Evolutionary conservation across 1,284 basidiomycete genomes (phyloP).

Genomic region (Cutaneotrichosporon sp.): DNA sequence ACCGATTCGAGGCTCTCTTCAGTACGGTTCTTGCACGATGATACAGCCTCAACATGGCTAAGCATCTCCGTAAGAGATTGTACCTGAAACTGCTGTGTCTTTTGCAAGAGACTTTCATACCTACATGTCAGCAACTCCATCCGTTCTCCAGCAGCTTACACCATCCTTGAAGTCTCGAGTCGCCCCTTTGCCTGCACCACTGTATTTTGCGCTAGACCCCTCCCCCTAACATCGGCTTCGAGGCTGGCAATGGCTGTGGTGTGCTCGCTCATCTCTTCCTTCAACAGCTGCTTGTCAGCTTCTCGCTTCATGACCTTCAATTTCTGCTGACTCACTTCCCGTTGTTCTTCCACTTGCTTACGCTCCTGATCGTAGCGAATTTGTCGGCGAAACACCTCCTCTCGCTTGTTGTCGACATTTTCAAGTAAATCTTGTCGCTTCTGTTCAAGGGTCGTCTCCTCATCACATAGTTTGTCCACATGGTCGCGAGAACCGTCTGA

Average conservation of each 20-base stretch:
- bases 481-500: conserved; percentile 65
- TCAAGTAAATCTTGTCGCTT: conserved; percentile 62
- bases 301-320: neutral
- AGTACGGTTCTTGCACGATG: conserved; percentile 44
- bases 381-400: conserved; percentile 64
- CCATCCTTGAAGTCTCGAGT: conserved; percentile 37
- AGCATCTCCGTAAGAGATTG: conserved; percentile 31
- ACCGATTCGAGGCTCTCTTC: conserved; percentile 38
- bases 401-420: conserved; percentile 51
- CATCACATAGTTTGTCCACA: conserved; percentile 63
- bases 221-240: conserved; percentile 35
- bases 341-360: conserved; percentile 70
- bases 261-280: conserved; percentile 29
- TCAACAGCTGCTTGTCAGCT: conserved; percentile 28
- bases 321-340: conserved; percentile 56
- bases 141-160: conserved; percentile 25
- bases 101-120: conserved; percentile 41
- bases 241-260: conserved; percentile 34
- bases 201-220: conserved; percentile 37
- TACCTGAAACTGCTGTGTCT: conserved; percentile 38
- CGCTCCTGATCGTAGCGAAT: conserved; percentile 46
- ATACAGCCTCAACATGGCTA: conserved; percentile 39
- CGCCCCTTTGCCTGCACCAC: conserved; percentile 34
- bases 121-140: conserved; percentile 11
- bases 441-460: conserved; percentile 69